Evolutionary conservation across 371 early-diverging fungal species (phyloP).

Genomic region (Capniomyces stellatus): DNA sequence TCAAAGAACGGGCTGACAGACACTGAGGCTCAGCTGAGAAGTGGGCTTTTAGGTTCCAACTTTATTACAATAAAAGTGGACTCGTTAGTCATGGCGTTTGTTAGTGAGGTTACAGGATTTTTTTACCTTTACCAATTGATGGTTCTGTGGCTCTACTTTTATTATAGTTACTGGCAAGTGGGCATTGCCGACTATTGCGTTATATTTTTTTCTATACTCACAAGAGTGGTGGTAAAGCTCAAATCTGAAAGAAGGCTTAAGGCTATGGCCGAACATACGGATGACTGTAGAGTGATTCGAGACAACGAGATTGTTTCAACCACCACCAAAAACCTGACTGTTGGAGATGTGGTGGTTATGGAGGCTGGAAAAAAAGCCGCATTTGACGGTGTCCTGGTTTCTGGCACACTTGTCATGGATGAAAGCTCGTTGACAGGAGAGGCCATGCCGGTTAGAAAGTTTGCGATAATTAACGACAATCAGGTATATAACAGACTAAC

Average conservation of each 20-base stretch:
- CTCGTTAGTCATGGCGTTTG: constrained; percentile 31
- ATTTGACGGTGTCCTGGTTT: constrained; percentile 46
- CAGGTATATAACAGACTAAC: constrained; percentile 17
- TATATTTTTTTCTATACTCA: constrained; percentile 32
- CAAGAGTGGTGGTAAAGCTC: constrained; percentile 47
- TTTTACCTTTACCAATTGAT: constrained; percentile 65
- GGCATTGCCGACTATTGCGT: constrained; percentile 22
- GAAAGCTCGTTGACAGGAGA: constrained; percentile 77
- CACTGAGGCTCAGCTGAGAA: constrained; percentile 33
- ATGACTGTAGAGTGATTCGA: constrained; percentile 31
- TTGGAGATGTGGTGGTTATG: constrained; percentile 58
- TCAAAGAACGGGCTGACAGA: constrained; percentile 30
- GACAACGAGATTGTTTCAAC: constrained; percentile 30
- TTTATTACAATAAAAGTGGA: constrained; percentile 44
- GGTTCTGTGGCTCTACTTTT: constrained; percentile 51
- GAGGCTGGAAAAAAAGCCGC: constrained; percentile 32
- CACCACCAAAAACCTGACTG: constrained; percentile 40
- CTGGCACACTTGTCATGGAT: constrained; percentile 53
- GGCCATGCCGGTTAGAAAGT: constrained; percentile 67
- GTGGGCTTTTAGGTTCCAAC: constrained; percentile 48
- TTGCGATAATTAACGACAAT: constrained; percentile 32
- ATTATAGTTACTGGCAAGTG: constrained; percentile 58
- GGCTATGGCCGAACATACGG: constrained; percentile 38
- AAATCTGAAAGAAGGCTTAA: constrained; percentile 46
- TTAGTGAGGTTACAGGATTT: constrained; percentile 45